Evolutionary conservation across 768 basidiomycete genomes (phyloP).

Genomic region (Trametes meyenii): DNA sequence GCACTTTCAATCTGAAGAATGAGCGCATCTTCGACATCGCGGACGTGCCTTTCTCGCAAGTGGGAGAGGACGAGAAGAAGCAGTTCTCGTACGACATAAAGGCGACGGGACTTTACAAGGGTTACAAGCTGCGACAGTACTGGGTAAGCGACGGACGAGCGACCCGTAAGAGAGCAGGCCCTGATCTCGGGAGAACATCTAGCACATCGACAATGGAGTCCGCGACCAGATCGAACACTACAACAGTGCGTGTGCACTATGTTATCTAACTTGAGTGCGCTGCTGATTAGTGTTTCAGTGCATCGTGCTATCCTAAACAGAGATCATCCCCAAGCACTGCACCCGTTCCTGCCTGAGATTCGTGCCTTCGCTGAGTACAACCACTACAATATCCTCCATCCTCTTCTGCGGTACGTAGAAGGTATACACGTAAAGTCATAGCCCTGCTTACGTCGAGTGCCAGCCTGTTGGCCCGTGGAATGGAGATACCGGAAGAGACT

Average conservation of each 20-base stretch:
- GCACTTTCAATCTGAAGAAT: conserved; percentile 32
- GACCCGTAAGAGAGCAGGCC: not conserved
- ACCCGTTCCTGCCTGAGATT: conserved; percentile 57
- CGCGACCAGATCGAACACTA: conserved; percentile 50
- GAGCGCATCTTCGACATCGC: conserved; percentile 52
- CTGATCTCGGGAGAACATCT: not conserved
- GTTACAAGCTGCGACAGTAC: conserved; percentile 54
- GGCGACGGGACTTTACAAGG: conserved; percentile 50
- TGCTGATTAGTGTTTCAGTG: conserved; percentile 21
- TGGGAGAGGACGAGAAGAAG: conserved; percentile 46
- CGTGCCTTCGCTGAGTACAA: conserved; percentile 53
- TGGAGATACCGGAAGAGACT: conserved; percentile 50
- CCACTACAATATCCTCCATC: conserved; percentile 54
- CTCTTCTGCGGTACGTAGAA: conserved; percentile 44
- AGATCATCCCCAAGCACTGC: conserved; percentile 50
- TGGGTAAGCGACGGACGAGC: conserved; percentile 40
- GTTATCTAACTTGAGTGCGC: not conserved
- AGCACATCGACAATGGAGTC: conserved; percentile 47
- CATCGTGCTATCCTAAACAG: conserved; percentile 31
- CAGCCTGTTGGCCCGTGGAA: conserved; percentile 46
- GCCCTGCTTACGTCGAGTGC: not conserved
- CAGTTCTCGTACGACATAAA: conserved; percentile 43
- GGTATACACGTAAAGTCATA: conserved; percentile 14
- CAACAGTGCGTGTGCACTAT: conserved; percentile 38
- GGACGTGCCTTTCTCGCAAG: conserved; percentile 45